Evolutionary conservation across 169 alveolate genomes (phyloP).

Genomic region (Neospora caninum): DNA sequence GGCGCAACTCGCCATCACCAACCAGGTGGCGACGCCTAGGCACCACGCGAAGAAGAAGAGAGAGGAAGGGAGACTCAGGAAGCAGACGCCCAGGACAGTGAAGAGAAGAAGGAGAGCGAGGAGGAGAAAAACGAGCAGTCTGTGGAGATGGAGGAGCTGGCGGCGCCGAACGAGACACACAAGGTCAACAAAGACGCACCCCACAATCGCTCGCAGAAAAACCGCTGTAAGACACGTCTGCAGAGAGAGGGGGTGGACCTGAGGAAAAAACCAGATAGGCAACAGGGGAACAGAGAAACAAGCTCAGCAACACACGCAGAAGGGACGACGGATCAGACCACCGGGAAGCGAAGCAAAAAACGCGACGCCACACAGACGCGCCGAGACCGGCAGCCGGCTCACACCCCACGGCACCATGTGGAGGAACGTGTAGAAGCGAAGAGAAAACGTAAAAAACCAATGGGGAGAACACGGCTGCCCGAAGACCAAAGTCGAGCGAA

Average conservation of each 20-base stretch:
- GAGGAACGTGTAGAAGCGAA: no score
- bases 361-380: no score
- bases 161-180: constrained; percentile 44
- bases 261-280: background rate
- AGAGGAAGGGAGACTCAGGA: constrained; percentile 21
- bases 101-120: constrained; percentile 41
- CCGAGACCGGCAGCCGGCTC: no score
- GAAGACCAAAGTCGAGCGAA: no score
- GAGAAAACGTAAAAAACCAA: no score
- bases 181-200: constrained; percentile 44
- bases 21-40: constrained; percentile 42
- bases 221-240: constrained; percentile 30
- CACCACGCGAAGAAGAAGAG: constrained; percentile 53
- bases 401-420: no score
- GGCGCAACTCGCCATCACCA: constrained; percentile 45
- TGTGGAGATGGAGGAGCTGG: constrained; percentile 50
- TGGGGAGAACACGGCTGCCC: no score
- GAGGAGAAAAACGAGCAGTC: constrained; percentile 24
- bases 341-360: no score
- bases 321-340: no score
- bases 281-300: background rate
- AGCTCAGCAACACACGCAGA: no score
- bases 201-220: constrained; percentile 45
- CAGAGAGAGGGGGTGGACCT: background rate
- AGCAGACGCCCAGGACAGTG: constrained; percentile 38